These are phyloP conservation scores for Boletus rufocinnamomeus DNA, from an alignment of 768 basidiomycete genomes.

Conservation along the genomic window DNA sequence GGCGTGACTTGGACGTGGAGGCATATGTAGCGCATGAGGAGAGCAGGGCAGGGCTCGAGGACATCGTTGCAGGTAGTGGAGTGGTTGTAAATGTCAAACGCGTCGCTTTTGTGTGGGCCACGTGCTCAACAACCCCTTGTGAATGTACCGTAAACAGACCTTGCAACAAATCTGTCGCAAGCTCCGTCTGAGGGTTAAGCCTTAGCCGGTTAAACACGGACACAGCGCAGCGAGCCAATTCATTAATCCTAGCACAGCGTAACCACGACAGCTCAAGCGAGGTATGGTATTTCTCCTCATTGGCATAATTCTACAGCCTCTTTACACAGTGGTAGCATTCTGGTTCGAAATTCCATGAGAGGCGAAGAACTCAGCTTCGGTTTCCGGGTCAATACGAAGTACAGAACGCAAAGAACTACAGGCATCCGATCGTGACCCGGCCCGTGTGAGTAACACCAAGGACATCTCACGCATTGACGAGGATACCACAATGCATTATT, in stretches of 20 bases:
- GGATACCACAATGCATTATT: too few relatives aligned
- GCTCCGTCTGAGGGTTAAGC: too few relatives aligned
- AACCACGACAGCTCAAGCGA: background rate
- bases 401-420: too few relatives aligned
- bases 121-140: slow-evolving; percentile 7
- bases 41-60: slow-evolving; percentile 17
- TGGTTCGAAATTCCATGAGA: background rate
- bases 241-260: background rate
- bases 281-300: background rate
- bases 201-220: too few relatives aligned
- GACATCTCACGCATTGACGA: too few relatives aligned
- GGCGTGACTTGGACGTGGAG: slow-evolving; percentile 44
- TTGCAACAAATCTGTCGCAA: too few relatives aligned
- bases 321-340: background rate
- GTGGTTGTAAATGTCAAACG: background rate
- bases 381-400: too few relatives aligned
- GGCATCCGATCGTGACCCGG: too few relatives aligned
- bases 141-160: too few relatives aligned
- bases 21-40: slow-evolving; percentile 31
- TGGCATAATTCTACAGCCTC: background rate
- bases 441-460: too few relatives aligned
- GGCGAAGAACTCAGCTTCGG: too few relatives aligned
- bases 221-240: background rate
- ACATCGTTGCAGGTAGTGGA: slow-evolving; percentile 18
- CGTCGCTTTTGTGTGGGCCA: slow-evolving; percentile 13